Evolutionary conservation across 192 early-diverging fungal species (phyloP).

Genomic region (Coemansia asiatica): DNA sequence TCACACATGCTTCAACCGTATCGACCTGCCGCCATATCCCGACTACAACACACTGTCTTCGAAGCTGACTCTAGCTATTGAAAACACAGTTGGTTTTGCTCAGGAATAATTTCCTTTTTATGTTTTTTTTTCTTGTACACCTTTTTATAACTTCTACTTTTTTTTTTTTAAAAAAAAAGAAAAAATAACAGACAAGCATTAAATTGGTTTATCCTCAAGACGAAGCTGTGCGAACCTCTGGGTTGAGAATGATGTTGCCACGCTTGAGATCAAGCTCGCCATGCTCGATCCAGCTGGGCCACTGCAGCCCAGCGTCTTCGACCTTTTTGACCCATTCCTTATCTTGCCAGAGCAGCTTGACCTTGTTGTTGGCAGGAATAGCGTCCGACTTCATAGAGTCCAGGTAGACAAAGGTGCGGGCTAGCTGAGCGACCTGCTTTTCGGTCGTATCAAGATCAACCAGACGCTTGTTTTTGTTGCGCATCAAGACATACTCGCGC

Average conservation of each 20-base stretch:
- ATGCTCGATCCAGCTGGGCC: slow-evolving; percentile 48
- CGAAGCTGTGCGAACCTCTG: slow-evolving; percentile 18
- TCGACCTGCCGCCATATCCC: slow-evolving; percentile 93
- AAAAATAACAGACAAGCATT: too few species aligned
- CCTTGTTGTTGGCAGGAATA: neutral
- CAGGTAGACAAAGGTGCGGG: slow-evolving; percentile 38
- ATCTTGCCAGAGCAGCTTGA: slow-evolving; percentile 43
- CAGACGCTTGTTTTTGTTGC: slow-evolving; percentile 25
- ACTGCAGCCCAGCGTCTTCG: slow-evolving; percentile 29
- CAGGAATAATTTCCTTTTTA: slow-evolving; percentile 65
- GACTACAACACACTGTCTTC: slow-evolving; percentile 70
- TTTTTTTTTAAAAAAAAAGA: neutral
- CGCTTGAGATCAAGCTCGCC: slow-evolving; percentile 38
- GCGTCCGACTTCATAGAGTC: slow-evolving; percentile 19
- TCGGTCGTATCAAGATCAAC: slow-evolving; percentile 45
- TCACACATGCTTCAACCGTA: slow-evolving; percentile 98
- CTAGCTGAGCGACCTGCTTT: slow-evolving; percentile 46
- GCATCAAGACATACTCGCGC: slow-evolving; percentile 17
- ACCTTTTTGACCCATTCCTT: slow-evolving; percentile 26
- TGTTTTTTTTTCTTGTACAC: slow-evolving; percentile 14
- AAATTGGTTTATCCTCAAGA: too few species aligned
- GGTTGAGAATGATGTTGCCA: slow-evolving; percentile 43
- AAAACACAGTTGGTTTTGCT: slow-evolving; percentile 94
- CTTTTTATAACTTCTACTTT: slow-evolving; percentile 8
- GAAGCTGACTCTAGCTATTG: slow-evolving; percentile 90